Evolutionary conservation across 2,329 filamentous ascomycete species (phyloP).

Genomic region (Aspergillus amoenus): DNA sequence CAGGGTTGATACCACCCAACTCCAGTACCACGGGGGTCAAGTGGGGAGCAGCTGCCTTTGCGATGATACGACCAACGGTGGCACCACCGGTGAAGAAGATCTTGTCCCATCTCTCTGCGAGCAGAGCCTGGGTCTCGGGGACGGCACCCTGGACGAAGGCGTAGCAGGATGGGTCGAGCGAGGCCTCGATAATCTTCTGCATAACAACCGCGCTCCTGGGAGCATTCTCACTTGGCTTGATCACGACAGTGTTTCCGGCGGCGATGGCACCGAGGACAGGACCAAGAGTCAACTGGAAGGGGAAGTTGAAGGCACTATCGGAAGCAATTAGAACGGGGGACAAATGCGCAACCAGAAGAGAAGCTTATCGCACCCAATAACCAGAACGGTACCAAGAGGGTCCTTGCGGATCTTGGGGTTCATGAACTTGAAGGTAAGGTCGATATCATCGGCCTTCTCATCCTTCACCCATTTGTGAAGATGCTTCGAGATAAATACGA

Average conservation of each 20-base stretch:
- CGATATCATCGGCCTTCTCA: constrained; percentile 70
- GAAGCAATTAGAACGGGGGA: not conserved
- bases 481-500: constrained; percentile 73
- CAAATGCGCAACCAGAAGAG: not conserved
- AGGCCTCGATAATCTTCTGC: constrained; percentile 72
- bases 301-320: constrained; percentile 82
- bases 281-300: constrained; percentile 73
- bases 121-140: constrained; percentile 12
- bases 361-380: constrained; percentile 67
- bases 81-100: constrained; percentile 91
- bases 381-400: constrained; percentile 76
- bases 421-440: constrained; percentile 66
- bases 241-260: constrained; percentile 81
- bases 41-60: constrained; percentile 83
- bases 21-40: constrained; percentile 87
- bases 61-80: constrained; percentile 78
- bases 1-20: constrained; percentile 87
- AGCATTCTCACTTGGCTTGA: constrained; percentile 88
- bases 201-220: constrained; percentile 75
- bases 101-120: constrained; percentile 83
- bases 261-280: constrained; percentile 87
- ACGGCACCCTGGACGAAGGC: constrained; percentile 72
- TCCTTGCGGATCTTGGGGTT: constrained; percentile 80
- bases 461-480: constrained; percentile 81
- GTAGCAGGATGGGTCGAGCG: constrained; percentile 76